Base-by-base conservation (phyloP, 495 filamentous ascomycete species). In the Chaetomidium leptoderma region DNA sequence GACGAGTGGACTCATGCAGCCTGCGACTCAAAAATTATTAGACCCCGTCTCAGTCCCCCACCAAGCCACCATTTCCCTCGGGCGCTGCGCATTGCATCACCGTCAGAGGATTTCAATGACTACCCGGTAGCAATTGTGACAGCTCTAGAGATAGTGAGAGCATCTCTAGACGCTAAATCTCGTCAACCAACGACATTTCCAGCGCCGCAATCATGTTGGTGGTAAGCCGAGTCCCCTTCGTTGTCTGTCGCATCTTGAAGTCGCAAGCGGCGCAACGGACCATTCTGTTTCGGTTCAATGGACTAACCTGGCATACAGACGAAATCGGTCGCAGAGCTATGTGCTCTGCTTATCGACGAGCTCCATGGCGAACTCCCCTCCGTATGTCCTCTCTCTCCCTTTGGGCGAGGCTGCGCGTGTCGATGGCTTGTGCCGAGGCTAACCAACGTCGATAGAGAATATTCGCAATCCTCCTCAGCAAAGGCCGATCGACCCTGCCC, bases 301-400 rank as follows among this genome's bases (percentile, higher is more conserved):
- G 49, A 30, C 54, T 62, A 23, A 61, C 46, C 9, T 39, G 45
- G 24, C 14, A 8, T 45, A 23, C 35, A 78, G 78, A 82, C 81
- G 55, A 71, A 79, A 77, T 76, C 87, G 64, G 76, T 81, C 42
- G 80, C 82, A 66, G 88, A 97, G 81, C 86, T 97, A 50, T 95
- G 90, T 74, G 78, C 83, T 72, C 84, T 96, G 64, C 81, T 97
- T n/a, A 84, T 97, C 44, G 81, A 90, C 58, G 90, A 96, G 65
- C 80, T 87, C 21, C 90, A 91, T 71, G 93, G 93, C 62, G 88
- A 95, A 66, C 80, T 98, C 27, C 87, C 89, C 49, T 89, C 89
- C 67, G 92, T 97, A 86, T 65, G 90, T 79, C 33, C 54, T 36
- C 27, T 27, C 11, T 9, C 55, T 24, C 37, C 21, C 61, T 30